A percentile compares a stretch with the other conserved stretches of the same genome.
Evolutionary conservation across 768 basidiomycete species (phyloP).

Genomic region (Cantharellus anzutake): DNA sequence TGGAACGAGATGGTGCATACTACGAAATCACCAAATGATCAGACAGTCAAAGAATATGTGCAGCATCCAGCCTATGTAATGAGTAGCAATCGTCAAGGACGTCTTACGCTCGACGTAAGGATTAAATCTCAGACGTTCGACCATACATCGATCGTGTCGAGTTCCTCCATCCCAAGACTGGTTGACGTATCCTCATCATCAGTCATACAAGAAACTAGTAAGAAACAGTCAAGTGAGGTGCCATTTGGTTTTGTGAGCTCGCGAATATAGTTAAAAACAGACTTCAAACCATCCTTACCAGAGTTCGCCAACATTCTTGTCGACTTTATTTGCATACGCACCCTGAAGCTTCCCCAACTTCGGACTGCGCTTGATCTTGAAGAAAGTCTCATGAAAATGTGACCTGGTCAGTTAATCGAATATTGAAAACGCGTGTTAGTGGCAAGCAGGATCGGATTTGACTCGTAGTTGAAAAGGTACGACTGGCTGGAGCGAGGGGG

Average conservation of each 20-base stretch:
- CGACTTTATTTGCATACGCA: constrained; percentile 83
- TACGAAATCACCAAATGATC: no score
- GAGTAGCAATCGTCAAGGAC: neutral
- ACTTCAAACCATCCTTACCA: constrained; percentile 34
- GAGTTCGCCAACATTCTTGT: constrained; percentile 72
- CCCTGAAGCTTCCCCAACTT: constrained; percentile 84
- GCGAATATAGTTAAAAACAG: neutral
- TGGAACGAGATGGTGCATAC: no score
- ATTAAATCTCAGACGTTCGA: no score
- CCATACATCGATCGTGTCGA: constrained; percentile 89
- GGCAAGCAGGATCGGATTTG: no score
- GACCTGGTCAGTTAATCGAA: no score
- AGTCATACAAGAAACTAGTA: constrained; percentile 77
- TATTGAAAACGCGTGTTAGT: neutral
- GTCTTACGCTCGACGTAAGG: constrained; percentile 49
- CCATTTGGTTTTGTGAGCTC: neutral
- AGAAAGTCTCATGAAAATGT: constrained; percentile 91
- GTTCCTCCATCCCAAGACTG: constrained; percentile 69
- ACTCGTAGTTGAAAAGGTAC: neutral
- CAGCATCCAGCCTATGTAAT: constrained; percentile 1
- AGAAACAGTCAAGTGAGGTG: neutral
- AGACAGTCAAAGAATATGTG: neutral
- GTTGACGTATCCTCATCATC: constrained; percentile 79
- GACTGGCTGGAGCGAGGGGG: neutral
- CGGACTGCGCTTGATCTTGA: constrained; percentile 91